These are phyloP conservation scores for Camellia lanceoleosa DNA, from an alignment of 148 eudicot species.

Conservation along the genomic window DNA sequence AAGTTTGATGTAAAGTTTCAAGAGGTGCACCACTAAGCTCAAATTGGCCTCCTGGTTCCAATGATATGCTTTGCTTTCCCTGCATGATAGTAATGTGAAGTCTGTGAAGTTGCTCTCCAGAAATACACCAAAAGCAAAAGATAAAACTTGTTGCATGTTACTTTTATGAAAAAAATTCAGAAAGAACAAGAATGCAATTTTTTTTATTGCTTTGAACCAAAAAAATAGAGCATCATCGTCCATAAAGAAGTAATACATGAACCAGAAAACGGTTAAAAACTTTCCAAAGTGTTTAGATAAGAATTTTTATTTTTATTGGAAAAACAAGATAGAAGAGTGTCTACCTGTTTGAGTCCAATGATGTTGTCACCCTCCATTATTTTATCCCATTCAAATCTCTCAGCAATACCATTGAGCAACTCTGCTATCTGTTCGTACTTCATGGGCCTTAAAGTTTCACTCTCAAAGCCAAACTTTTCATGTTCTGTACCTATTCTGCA, in stretches of 20 bases:
- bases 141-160: background rate
- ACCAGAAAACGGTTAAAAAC: background rate
- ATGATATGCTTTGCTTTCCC: slow-evolving; percentile 95
- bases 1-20: slow-evolving; percentile 97
- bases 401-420: slow-evolving; percentile 83
- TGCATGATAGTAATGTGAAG: slow-evolving; percentile 20
- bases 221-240: background rate
- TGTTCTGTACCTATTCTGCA: slow-evolving; percentile 98
- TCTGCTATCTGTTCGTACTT: slow-evolving; percentile 89
- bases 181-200: background rate
- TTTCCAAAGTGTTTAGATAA: background rate
- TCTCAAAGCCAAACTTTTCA: slow-evolving; percentile 96
- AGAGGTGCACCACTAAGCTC: slow-evolving; percentile 99
- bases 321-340: background rate
- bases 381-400: slow-evolving; percentile 98
- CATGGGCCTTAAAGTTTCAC: slow-evolving; percentile 73
- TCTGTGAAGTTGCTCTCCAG: background rate
- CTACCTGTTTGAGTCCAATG: slow-evolving; percentile 96
- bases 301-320: background rate
- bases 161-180: slow-evolving; percentile 5
- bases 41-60: slow-evolving; percentile 99
- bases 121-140: background rate
- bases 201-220: background rate
- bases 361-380: slow-evolving; percentile 92
- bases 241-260: background rate